Base-by-base conservation (phyloP, 2,329 filamentous ascomycete genomes). In the Parastagonospora avenae region DNA sequence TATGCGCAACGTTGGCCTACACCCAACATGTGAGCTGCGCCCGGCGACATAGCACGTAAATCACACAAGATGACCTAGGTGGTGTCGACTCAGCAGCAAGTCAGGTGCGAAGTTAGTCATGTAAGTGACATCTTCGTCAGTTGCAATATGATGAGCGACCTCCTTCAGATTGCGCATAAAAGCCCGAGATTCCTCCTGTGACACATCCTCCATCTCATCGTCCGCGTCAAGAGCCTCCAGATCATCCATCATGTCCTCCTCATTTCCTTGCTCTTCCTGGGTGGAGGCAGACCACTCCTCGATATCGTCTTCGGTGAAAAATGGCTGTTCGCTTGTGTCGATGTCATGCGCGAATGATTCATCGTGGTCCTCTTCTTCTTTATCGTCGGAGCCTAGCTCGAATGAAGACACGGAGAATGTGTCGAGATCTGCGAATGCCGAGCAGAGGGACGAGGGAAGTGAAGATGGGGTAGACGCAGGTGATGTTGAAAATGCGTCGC, bases 101-200 rank as follows among this genome's bases (percentile, higher is more conserved):
- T 54, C 53, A 24, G 62, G 62, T 11, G 60, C 60, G 28, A 64
- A 63, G n/a, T 63, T 64, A 4, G 46, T 50, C 54, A 63, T 48
- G 33, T 57, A 64, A 14, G 46, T 48, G 5, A 64, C 31, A 16
- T 64, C 62, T 4, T 24, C 27, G 4, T 48, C 49, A 27, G 51
- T 54, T 4, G 48, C 48, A 7, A 44, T 28, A 8, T 51, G 41
- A 8, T 53, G 46, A 9, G 47, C 50, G 3, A 40, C 28, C 8
- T 63, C 51, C 28, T 54, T 46, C 45, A 63, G 40, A 27, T 60
- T 60, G 2, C 33, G 39, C 12, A 64, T 42, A 8, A 64, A 50
- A 1, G 48, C 48, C 12, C 60, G 46, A 8, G 60, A 35, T 1
- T 57, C 52, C 1, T 57, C 54, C 15, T 52, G 33, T 3, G 37